Base-by-base conservation (phyloP, 2,329 filamentous ascomycete species). In the Beauveria sp. region DNA sequence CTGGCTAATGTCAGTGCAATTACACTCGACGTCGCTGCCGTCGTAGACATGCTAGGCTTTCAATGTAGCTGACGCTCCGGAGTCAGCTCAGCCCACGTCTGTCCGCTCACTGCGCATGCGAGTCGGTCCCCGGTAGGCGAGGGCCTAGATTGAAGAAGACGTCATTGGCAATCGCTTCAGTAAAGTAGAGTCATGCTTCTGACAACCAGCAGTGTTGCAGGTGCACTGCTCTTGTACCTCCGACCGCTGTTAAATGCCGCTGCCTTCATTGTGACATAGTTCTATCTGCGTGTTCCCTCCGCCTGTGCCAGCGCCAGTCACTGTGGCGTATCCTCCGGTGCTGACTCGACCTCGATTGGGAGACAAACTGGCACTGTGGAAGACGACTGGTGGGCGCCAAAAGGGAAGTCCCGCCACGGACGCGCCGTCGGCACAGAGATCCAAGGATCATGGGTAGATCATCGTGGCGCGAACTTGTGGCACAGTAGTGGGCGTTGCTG, bases 211-310 rank as follows among this genome's bases (percentile, higher is more conserved):
- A 38, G 34, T 5, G 7, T 16, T 12, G 20, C n/a, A 45, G 5
- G 48, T 61, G 60, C 46, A 69, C 71, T 74, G 64, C 83, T 83
- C 67, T 83, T 91, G 78, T 90, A 90, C 65, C 83, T 78, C 72
- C 86, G 90, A 3, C 88, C 88, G 34, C 72, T 77, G 68, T 88
- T 88, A 77, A 73, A 67, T 81, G 84, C 49, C 90, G 85, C 73
- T 90, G 87, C 86, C 86, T 24, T 24, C 22, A 24, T 24, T 3
- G 22, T 24, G 87, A 45, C 79, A 75, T 10, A 75, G 71, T 5
- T 61, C 64, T 1, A 78, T 80, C 51, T 76, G 74, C 4, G 77
- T 77, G 67, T 86, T 82, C 63, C 79, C 5, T 85, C 82, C 55
- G 81, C 82, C 68, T 84, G 78, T 2, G 80, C 85, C 5, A 89